Evolutionary conservation across 2,329 filamentous ascomycete genomes (phyloP), one percentile per base, ranked within the genome.

Genomic region (Aureobasidium sp.): DNA sequence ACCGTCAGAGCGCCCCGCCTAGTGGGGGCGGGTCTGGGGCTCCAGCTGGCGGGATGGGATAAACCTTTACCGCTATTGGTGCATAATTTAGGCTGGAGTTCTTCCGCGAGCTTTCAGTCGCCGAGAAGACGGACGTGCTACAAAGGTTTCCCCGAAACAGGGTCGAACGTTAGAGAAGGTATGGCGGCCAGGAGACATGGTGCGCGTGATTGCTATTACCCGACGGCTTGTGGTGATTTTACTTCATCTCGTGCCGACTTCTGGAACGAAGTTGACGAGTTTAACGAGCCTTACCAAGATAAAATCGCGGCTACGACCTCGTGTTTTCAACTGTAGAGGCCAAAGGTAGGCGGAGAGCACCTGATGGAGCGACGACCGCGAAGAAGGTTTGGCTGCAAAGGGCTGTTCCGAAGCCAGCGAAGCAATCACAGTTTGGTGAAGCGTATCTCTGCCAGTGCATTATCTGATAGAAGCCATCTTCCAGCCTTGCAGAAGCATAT

Each of bases 21-120:
- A 53, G 45, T 53, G 59, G 58, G 58, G 58, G 45, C 45, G 55
- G 34, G 44, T 60, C 57, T 13, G 57, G 57, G 57, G 57, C 57
- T 49, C 44, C 57, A 48, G 47, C 49, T 41, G 16, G 45, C 45
- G 45, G 45, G 7, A 32, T 30, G n/a, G 45, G n/a, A 61, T 61
- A 27, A 48, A 61, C 36, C 59, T 48, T 48, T 30, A 29, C 59
- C 42, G 39, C 50, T 55, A 61, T 61, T 61, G 59, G 59, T 61
- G 59, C 47, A 55, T 53, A 42, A 61, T 45, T 30, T 55, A 47
- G 42, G 39, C 54, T 47, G 54, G 13, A 58, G 42, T 47, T 58
- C 42, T 58, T 58, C 54, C 54, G 57, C 13, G 27, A 59, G 41
- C 54, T 59, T 29, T 50, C 57, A 42, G 57, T 59, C 45, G 57